These are phyloP conservation scores for Umbelopsis sp. DNA, from an alignment of 192 early-diverging fungal species.

Conservation along the genomic window DNA sequence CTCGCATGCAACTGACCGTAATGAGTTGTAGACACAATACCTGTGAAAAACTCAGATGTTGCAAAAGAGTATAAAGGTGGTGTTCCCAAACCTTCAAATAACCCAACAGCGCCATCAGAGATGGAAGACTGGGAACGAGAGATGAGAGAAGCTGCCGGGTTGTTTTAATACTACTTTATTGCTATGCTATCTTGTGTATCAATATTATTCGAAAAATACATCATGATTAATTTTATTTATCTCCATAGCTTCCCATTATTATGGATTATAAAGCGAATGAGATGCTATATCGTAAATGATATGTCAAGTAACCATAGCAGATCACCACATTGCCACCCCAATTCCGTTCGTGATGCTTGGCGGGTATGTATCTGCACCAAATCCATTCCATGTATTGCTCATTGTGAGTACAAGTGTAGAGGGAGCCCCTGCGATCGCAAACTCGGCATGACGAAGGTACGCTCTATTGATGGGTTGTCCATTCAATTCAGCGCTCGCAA, in stretches of 20 bases:
- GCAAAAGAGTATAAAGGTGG: not conserved
- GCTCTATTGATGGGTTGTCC: not conserved
- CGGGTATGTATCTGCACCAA: not conserved
- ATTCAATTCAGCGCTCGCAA: constrained; percentile 4
- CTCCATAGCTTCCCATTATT: no score
- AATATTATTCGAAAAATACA: not conserved
- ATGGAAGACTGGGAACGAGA: constrained; percentile 47
- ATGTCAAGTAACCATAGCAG: not conserved
- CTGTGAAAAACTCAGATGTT: not conserved
- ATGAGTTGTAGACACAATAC: no score
- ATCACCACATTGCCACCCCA: not conserved
- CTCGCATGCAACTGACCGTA: not conserved
- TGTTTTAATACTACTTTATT: not conserved
- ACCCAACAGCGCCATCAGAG: not conserved
- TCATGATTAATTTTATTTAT: not conserved
- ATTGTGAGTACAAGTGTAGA: not conserved
- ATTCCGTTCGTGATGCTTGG: not conserved
- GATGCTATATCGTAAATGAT: no score
- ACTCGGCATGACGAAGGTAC: constrained; percentile 18
- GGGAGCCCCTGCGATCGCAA: not conserved
- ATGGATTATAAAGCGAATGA: no score
- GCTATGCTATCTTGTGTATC: not conserved
- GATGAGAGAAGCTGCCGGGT: constrained; percentile 26
- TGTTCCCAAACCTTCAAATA: not conserved
- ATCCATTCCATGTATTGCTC: constrained; percentile 2